These are phyloP conservation scores for Intubia oerlemansii DNA, from an alignment of 2,329 filamentous ascomycete species.

Conservation along the genomic window DNA sequence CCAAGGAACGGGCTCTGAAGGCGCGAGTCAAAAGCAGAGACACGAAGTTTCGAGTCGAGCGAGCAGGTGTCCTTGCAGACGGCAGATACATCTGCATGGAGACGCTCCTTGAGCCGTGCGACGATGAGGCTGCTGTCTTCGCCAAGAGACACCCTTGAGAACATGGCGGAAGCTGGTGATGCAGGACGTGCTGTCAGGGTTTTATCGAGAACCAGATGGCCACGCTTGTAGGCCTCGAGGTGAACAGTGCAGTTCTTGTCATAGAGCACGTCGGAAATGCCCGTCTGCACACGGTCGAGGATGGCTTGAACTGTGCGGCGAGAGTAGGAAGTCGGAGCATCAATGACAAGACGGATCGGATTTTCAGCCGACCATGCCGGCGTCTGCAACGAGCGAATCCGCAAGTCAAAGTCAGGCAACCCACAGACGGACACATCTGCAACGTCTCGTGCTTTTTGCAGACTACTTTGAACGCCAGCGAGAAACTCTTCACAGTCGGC, in stretches of 20 bases:
- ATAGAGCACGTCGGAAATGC: constrained; percentile 25
- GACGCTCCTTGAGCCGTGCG: constrained; percentile 20
- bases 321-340: constrained; percentile 19
- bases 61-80: constrained; percentile 29
- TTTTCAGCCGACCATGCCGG: constrained; percentile 23
- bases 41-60: constrained; percentile 19
- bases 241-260: constrained; percentile 24
- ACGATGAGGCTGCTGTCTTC: constrained; percentile 18
- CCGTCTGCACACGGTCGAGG: constrained; percentile 27
- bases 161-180: too few relatives aligned
- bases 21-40: too few relatives aligned
- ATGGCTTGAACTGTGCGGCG: constrained; percentile 25
- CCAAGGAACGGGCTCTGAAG: too few relatives aligned
- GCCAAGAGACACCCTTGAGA: constrained; percentile 14
- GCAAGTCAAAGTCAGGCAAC: constrained; percentile 26
- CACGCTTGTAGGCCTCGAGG: constrained; percentile 27
- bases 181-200: too few relatives aligned
- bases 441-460: constrained; percentile 17
- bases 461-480: constrained; percentile 15
- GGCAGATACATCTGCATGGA: constrained; percentile 25
- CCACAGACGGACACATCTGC: constrained; percentile 19
- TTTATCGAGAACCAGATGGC: constrained; percentile 29
- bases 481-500: constrained; percentile 24
- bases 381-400: constrained; percentile 23
- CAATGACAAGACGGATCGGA: constrained; percentile 23